Evolutionary conservation across 192 early-diverging fungal genomes (phyloP).

Genomic region (Dissophora globulifera): DNA sequence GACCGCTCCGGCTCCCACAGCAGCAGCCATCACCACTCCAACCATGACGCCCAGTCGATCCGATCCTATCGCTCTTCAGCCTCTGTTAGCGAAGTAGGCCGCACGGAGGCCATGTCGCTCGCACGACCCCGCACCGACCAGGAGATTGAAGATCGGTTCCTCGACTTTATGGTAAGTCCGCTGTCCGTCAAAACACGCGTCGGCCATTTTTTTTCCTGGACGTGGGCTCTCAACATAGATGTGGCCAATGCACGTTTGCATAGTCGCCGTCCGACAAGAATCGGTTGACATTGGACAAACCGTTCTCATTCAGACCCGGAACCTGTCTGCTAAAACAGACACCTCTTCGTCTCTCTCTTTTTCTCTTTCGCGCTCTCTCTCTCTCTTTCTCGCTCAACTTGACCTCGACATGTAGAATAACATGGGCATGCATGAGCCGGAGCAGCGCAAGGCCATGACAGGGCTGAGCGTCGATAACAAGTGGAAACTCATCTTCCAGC

Average conservation of each 20-base stretch:
- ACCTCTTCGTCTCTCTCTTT: no score
- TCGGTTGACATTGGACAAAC: no score
- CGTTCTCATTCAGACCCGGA: no score
- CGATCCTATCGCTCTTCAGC: slow-evolving; percentile 29
- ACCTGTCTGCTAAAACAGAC: no score
- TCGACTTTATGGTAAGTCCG: slow-evolving; percentile 66
- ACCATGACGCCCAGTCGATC: slow-evolving; percentile 36
- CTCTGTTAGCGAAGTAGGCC: slow-evolving; percentile 39
- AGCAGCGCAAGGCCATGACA: slow-evolving; percentile 59
- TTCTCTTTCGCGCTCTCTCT: background rate
- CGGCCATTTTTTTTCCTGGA: no score
- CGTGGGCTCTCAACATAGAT: no score
- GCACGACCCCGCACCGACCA: slow-evolving; percentile 53
- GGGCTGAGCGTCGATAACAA: slow-evolving; percentile 64
- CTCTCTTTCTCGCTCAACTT: background rate
- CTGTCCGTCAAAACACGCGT: no score
- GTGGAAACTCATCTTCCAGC: slow-evolving; percentile 67
- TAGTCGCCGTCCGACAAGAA: no score
- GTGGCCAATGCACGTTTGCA: no score
- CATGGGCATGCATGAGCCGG: slow-evolving; percentile 62
- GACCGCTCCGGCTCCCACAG: slow-evolving; percentile 24
- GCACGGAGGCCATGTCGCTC: slow-evolving; percentile 37
- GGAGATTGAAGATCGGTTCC: slow-evolving; percentile 64
- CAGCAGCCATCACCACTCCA: background rate
- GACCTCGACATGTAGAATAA: slow-evolving; percentile 50